Evolutionary conservation across 2,329 filamentous ascomycete genomes (phyloP).

Genomic region (Aspergillus uvarum): DNA sequence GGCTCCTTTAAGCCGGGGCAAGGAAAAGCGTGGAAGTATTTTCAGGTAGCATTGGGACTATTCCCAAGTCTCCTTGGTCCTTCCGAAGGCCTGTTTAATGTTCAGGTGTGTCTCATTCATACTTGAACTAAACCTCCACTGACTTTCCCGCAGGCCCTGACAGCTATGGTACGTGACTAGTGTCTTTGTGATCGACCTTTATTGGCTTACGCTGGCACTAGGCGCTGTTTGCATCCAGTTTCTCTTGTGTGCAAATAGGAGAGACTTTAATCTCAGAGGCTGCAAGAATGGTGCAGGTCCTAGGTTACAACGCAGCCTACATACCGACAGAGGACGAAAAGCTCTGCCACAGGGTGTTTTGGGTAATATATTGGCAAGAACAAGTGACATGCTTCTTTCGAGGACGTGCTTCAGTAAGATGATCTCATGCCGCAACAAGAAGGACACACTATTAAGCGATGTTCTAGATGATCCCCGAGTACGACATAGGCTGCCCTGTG

Average conservation of each 20-base stretch:
- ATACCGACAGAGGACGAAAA: conserved; percentile 14
- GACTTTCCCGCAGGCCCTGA: conserved; percentile 21
- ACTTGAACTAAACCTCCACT: background rate
- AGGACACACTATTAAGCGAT: background rate
- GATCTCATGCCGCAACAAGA: background rate
- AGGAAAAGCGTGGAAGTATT: conserved; percentile 2
- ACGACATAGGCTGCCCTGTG: conserved; percentile 40
- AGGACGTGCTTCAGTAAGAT: conserved; percentile 34
- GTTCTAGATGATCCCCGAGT: conserved; percentile 36
- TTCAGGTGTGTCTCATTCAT: conserved; percentile 2
- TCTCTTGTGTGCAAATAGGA: conserved; percentile 37
- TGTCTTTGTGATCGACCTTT: background rate
- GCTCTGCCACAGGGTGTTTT: conserved; percentile 34
- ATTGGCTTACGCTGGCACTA: conserved; percentile 6
- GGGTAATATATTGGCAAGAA: conserved; percentile 44
- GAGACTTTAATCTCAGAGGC: conserved; percentile 35
- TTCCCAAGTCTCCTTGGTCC: background rate
- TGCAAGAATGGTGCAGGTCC: conserved; percentile 33
- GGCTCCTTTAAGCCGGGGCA: conserved; percentile 1
- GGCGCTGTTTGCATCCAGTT: conserved; percentile 39
- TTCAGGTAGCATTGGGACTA: conserved; percentile 2
- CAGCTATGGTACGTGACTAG: conserved; percentile 24
- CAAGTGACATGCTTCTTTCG: conserved; percentile 36
- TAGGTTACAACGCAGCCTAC: conserved; percentile 32
- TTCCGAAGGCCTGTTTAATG: background rate